Evolutionary conservation across 1,284 basidiomycete genomes (phyloP).

Genomic region (Mycosarcoma mackinlayi): DNA sequence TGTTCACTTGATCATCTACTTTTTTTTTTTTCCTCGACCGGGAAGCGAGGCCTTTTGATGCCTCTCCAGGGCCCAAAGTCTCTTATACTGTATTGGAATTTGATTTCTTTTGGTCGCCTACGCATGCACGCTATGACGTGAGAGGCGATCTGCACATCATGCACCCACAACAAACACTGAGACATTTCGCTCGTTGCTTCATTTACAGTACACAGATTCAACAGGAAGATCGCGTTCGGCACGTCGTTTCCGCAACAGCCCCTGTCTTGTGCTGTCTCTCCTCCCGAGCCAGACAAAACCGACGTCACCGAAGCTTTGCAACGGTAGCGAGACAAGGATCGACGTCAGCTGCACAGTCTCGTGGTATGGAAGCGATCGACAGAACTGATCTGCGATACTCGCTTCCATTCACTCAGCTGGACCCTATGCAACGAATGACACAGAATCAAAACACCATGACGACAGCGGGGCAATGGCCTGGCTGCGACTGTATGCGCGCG

Average conservation of each 20-base stretch:
- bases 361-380: constrained; percentile 10
- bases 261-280: background rate
- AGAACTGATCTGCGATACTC: background rate
- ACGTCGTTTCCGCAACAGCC: background rate
- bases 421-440: background rate
- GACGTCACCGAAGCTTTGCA: constrained; percentile 7
- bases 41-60: too few species aligned
- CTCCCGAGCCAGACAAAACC: background rate
- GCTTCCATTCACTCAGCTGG: background rate
- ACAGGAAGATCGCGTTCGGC: constrained; percentile 5
- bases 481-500: too few species aligned
- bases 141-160: background rate
- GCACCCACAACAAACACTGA: constrained; percentile 7
- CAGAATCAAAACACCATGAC: constrained; percentile 9
- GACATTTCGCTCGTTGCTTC: constrained; percentile 2
- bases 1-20: background rate
- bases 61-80: too few species aligned
- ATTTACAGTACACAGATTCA: background rate
- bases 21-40: background rate
- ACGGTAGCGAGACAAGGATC: constrained; percentile 1
- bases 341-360: constrained; percentile 5
- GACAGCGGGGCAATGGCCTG: background rate
- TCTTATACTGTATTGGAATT: too few species aligned
- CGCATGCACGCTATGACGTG: constrained; percentile 12
- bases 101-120: background rate